Evolutionary conservation across 2,329 filamentous ascomycete genomes (phyloP), one percentile per base, ranked within the genome.

Genomic region (Intubia oerlemansii): DNA sequence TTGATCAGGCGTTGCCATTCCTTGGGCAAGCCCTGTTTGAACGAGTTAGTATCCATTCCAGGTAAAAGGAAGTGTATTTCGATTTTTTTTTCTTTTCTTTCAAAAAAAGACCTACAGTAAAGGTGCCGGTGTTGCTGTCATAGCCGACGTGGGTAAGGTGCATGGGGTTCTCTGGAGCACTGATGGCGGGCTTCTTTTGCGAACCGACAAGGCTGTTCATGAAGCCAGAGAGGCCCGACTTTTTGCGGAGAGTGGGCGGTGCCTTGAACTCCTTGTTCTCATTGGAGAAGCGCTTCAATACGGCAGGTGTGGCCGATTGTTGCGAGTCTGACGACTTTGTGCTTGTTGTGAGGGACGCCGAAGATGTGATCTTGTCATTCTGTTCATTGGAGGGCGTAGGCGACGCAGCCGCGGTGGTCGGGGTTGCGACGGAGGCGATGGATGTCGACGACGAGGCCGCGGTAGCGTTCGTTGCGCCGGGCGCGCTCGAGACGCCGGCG

Each of bases 61-160:
- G 25, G 17, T 25, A 21, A 30, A 28, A 18, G 13, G 16, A 20
- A 11, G 12, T n/a, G n/a, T n/a, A n/a, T n/a, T n/a, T n/a, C n/a
- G n/a, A n/a, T n/a, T n/a, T n/a, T n/a, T n/a, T n/a, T n/a, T n/a
- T n/a, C n/a, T n/a, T n/a, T n/a, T n/a, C n/a, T n/a, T n/a, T n/a
- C n/a, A n/a, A n/a, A n/a, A n/a, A n/a, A n/a, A 16, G 16, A 65
- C 73, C 45, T 61, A 91, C 82, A 33, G 85, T 95, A 50, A 92
- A 98, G 53, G 92, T 80, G 39, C 88, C 88, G 4, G 88, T 95
- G 43, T 79, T 66, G 53, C 88, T 91, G 52, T 98, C 85, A 49
- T 92, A 93, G 41, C 85, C 85, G 39, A 98, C 88, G 51, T 98
- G 88, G 32, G 85, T 95, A 42, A 98, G 80, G 53, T 95, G 88